These are phyloP conservation scores for Sphaerulina populicola DNA, from an alignment of 2,329 filamentous ascomycete species.

Conservation along the genomic window DNA sequence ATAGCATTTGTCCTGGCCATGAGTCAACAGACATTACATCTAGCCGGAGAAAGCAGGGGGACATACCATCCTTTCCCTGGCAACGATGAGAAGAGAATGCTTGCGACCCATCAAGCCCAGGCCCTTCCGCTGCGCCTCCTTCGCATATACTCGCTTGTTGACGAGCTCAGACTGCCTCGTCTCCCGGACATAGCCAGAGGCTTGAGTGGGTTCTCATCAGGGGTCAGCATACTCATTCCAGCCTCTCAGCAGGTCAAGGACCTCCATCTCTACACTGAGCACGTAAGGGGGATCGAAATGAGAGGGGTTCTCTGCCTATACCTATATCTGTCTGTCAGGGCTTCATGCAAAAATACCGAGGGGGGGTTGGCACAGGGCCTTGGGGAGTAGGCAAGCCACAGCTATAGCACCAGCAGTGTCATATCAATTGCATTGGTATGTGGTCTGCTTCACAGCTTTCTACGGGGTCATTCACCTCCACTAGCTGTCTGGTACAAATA, in stretches of 20 bases:
- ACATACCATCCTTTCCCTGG: conserved; percentile 36
- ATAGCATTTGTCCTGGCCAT: conserved; percentile 23
- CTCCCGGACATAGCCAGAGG: conserved; percentile 44
- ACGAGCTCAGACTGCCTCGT: conserved; percentile 46
- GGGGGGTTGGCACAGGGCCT: too few species aligned
- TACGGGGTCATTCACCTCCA: too few species aligned
- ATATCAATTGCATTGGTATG: too few species aligned
- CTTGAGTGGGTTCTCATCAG: conserved; percentile 36
- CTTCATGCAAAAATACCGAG: too few species aligned
- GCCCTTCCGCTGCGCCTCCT: conserved; percentile 48
- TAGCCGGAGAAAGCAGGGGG: background rate
- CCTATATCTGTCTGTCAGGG: too few species aligned
- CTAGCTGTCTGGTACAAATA: too few species aligned
- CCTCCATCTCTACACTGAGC: conserved; percentile 41
- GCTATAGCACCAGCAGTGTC: too few species aligned
- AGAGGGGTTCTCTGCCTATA: too few species aligned
- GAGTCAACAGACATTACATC: background rate
- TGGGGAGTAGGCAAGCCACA: too few species aligned
- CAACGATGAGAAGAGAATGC: conserved; percentile 53
- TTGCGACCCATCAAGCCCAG: conserved; percentile 52
- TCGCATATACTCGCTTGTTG: conserved; percentile 53
- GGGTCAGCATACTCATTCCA: conserved; percentile 51
- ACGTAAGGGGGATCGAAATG: too few species aligned
- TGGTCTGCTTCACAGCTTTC: too few species aligned
- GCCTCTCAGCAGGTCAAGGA: conserved; percentile 54